These are phyloP conservation scores for Chenopodium suecicum DNA, from an alignment of 148 eudicot species.

Conservation along the genomic window DNA sequence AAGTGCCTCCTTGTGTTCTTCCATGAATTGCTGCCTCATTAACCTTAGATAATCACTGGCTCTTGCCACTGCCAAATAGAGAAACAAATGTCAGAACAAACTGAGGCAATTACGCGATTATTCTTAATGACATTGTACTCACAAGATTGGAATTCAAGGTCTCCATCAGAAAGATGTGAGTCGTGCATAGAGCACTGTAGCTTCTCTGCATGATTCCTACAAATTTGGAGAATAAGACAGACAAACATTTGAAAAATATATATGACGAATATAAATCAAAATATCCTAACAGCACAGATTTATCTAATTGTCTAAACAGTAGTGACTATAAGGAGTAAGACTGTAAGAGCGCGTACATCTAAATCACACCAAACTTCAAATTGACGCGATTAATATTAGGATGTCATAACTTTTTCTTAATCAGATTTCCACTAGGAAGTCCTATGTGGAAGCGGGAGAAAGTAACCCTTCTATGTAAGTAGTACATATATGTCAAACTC, in stretches of 20 bases:
- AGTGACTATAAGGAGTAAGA: background rate
- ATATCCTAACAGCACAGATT: too few species aligned
- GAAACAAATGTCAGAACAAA: background rate
- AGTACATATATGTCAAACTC: background rate
- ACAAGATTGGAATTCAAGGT: constrained; percentile 19
- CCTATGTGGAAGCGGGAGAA: background rate
- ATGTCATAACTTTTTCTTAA: background rate
- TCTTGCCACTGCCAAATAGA: background rate
- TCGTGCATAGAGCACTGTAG: background rate
- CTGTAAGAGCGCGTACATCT: background rate
- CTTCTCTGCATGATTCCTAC: background rate
- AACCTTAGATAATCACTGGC: background rate
- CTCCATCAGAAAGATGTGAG: background rate
- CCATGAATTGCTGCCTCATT: background rate
- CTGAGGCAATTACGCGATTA: background rate
- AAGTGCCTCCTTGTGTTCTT: background rate
- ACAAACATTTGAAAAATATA: too few species aligned
- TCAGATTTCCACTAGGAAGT: too few species aligned
- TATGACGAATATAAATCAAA: background rate
- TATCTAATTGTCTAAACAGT: too few species aligned
- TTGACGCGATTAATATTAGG: background rate
- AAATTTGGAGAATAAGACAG: background rate
- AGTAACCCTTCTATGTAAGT: background rate
- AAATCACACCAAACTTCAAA: background rate
- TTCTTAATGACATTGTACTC: background rate